A percentile compares a stretch with the other conserved stretches of the same genome.
Conservation (phyloP, 2,329 filamentous ascomycete species). For the Rhynchosporium graminicola region DNA sequence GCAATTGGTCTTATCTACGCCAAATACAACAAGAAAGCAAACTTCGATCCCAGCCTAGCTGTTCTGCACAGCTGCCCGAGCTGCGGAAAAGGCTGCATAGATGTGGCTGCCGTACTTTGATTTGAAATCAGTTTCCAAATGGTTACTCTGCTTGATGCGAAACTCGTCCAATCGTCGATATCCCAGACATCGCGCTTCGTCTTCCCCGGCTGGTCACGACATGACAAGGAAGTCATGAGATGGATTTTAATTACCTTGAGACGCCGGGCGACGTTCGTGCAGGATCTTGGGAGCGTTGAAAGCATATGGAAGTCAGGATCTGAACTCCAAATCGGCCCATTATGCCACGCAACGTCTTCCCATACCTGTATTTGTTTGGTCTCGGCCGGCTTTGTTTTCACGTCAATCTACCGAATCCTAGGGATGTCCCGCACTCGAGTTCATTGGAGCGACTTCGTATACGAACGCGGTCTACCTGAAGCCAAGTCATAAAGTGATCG, state of each 20-base stretch:
- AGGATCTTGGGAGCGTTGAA: neutral
- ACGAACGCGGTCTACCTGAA: neutral
- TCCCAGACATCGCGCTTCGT: neutral
- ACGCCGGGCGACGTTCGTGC: neutral
- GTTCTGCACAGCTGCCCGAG: constrained; percentile 3
- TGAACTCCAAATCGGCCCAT: neutral
- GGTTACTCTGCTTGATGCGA: neutral
- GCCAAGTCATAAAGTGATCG: neutral
- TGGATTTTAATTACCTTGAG: neutral
- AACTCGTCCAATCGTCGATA: neutral
- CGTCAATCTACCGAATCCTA: neutral
- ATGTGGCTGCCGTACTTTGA: neutral
- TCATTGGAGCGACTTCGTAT: neutral
- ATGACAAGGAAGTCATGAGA: constrained; percentile 4
- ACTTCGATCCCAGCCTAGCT: neutral
- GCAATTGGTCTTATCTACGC: neutral
- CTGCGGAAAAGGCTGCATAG: neutral
- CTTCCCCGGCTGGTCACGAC: neutral
- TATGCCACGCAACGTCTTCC: neutral
- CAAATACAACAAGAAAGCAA: neutral
- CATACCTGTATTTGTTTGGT: neutral
- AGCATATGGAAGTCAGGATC: neutral
- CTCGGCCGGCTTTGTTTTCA: neutral
- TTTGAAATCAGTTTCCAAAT: neutral
- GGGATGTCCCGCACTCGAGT: neutral